Percentiles rank a stretch among this genome's conserved stretches.
Conservation (phyloP, 441 rosid species). For the Macaranga tanarius region DNA sequence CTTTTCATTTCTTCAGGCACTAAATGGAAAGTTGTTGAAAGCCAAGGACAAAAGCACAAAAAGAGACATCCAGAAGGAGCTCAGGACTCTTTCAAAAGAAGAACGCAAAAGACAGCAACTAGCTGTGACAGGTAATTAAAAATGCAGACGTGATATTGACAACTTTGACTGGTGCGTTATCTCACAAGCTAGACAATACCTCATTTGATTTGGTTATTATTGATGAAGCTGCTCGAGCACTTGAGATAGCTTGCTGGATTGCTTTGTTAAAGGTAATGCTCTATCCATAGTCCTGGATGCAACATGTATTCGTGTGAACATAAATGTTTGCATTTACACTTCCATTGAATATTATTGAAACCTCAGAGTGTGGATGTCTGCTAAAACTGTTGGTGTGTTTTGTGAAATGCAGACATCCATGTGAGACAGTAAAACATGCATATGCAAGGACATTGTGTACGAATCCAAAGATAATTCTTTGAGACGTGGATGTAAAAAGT, state of each 20-base stretch:
- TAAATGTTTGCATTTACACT: not conserved
- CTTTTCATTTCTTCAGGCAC: slow-evolving; percentile 45
- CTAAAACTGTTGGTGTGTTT: not conserved
- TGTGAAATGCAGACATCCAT: not conserved
- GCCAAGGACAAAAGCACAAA: slow-evolving; percentile 75
- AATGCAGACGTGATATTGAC: slow-evolving; percentile 79
- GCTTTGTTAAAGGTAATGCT: slow-evolving; percentile 68
- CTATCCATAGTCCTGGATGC: not conserved
- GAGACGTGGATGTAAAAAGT: not conserved
- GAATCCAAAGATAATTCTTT: not conserved
- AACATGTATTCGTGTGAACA: not conserved
- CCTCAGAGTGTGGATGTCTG: not conserved
- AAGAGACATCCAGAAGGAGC: slow-evolving; percentile 88
- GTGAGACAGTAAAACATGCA: not conserved
- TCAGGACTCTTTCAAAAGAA: slow-evolving; percentile 77
- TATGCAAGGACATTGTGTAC: not conserved
- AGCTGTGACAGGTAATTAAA: slow-evolving; percentile 88
- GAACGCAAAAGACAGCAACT: slow-evolving; percentile 96
- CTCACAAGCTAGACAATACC: slow-evolving; percentile 63
- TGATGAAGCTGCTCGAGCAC: slow-evolving; percentile 99
- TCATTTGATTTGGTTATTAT: slow-evolving; percentile 91
- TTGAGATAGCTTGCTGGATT: slow-evolving; percentile 96
- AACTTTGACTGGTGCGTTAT: slow-evolving; percentile 83
- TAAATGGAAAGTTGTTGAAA: slow-evolving; percentile 83
- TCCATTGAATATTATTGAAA: not conserved